phyloP scores from a whole-genome alignment of 352 stramenopile species.

The Globisporangium acanthophoron region DNA sequence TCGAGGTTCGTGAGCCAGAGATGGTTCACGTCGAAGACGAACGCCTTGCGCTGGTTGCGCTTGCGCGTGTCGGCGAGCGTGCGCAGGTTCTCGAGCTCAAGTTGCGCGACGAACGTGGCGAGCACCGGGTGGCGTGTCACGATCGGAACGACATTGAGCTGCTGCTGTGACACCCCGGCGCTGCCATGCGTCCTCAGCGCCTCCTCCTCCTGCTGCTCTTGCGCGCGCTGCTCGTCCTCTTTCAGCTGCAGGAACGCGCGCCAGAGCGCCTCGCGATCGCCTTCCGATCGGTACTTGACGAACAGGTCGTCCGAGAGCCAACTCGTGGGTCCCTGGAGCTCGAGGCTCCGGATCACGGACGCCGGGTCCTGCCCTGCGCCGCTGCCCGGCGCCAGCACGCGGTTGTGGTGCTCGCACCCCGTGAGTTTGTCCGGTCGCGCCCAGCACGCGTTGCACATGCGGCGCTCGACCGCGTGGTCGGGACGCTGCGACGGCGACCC shows the following conservation, averaged over 20 bases:
- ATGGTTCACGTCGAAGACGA: constrained; percentile 87
- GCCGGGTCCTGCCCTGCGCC: constrained; percentile 11
- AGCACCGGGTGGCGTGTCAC: constrained; percentile 67
- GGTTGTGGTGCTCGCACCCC: constrained; percentile 56
- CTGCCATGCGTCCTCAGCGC: constrained; percentile 5
- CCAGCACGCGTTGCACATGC: constrained; percentile 84
- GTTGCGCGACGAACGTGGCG: constrained; percentile 43
- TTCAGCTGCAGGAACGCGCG: constrained; percentile 38
- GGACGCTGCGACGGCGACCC: constrained; percentile 28
- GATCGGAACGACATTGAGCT: constrained; percentile 39
- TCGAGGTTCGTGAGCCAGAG: constrained; percentile 90
- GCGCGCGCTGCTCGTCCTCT: constrained; percentile 20
- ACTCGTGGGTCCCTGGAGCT: constrained; percentile 70
- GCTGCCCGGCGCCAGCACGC: constrained; percentile 20
- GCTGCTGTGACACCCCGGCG: neutral
- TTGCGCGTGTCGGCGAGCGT: constrained; percentile 54
- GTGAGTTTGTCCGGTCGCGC: constrained; percentile 47
- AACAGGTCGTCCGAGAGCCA: constrained; percentile 81
- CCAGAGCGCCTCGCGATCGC: constrained; percentile 63
- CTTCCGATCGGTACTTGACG: constrained; percentile 72
- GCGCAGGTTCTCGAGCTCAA: constrained; percentile 71
- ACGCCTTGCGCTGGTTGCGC: constrained; percentile 72
- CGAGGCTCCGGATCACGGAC: constrained; percentile 17
- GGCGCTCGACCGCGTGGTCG: constrained; percentile 66
- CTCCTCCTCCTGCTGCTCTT: constrained; percentile 27